Percentiles rank a stretch among this genome's conserved stretches.
phyloP scores from a whole-genome alignment of 768 basidiomycete genomes.

The Brasilioporus rufonigricans region DNA sequence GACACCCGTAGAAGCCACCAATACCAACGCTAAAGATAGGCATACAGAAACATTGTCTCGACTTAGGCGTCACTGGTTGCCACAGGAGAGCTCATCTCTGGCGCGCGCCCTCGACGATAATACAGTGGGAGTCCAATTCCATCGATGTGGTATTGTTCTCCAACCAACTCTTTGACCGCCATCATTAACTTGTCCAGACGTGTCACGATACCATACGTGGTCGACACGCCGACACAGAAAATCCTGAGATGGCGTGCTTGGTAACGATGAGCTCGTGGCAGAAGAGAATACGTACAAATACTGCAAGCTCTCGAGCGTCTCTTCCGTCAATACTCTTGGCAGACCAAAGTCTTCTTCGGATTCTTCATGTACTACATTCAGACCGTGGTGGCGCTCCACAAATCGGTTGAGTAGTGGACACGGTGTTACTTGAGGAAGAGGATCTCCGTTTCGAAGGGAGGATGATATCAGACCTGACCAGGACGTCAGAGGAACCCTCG shows the following conservation, averaged over 20 bases:
- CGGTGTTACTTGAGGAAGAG: constrained; percentile 85
- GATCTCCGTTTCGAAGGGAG: constrained; percentile 66
- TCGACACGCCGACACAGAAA: constrained; percentile 73
- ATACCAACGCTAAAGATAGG: background rate
- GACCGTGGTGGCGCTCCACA: constrained; percentile 48
- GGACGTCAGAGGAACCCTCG: background rate
- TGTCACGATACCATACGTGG: constrained; percentile 64
- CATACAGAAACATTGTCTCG: background rate
- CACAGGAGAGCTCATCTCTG: constrained; percentile 31
- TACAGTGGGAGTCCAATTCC: constrained; percentile 46
- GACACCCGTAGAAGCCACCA: too few relatives aligned
- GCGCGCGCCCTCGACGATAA: constrained; percentile 20
- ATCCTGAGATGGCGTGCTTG: constrained; percentile 35
- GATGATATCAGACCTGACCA: constrained; percentile 70
- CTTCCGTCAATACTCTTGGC: constrained; percentile 65
- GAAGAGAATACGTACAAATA: constrained; percentile 57
- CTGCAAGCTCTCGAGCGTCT: constrained; percentile 73
- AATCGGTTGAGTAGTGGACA: constrained; percentile 57
- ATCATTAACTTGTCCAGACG: constrained; percentile 77
- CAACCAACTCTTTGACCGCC: constrained; percentile 81
- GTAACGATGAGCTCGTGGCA: background rate
- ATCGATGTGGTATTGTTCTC: constrained; percentile 84
- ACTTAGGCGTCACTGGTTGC: background rate
- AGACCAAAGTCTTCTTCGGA: constrained; percentile 75
- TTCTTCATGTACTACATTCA: constrained; percentile 68